Percentiles rank a stretch among this genome's conserved stretches.
These are phyloP conservation scores for Coprinopsis marcescibilis DNA, from an alignment of 768 basidiomycete genomes.

Conservation along the genomic window DNA sequence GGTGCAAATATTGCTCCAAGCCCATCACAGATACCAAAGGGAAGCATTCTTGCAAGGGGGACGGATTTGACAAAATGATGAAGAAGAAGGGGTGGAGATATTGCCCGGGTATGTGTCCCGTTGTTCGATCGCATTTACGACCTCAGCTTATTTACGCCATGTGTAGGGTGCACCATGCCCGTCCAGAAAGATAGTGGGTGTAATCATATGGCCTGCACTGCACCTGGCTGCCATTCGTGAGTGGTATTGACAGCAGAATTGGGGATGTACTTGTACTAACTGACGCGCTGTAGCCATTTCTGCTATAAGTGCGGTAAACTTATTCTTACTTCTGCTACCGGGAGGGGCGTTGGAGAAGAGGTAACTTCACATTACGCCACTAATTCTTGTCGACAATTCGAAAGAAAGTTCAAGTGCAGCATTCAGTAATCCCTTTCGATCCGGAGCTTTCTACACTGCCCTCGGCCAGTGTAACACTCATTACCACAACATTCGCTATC, in stretches of 20 bases:
- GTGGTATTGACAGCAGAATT: not conserved
- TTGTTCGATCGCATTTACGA: not conserved
- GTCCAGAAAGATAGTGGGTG: slow-evolving; percentile 9
- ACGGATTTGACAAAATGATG: slow-evolving; percentile 11
- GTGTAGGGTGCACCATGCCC: slow-evolving; percentile 9
- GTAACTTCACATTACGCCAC: slow-evolving; percentile 8
- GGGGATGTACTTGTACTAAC: too few relatives aligned
- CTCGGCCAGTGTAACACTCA: not conserved
- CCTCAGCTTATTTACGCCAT: not conserved
- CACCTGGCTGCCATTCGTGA: slow-evolving; percentile 10
- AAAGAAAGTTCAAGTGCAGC: slow-evolving; percentile 9
- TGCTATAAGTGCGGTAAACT: slow-evolving; percentile 11
- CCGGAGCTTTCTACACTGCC: not conserved
- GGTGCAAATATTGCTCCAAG: slow-evolving; percentile 11
- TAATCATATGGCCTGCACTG: slow-evolving; percentile 11
- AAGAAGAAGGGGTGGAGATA: slow-evolving; percentile 12
- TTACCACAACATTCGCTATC: not conserved
- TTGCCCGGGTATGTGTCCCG: slow-evolving; percentile 3
- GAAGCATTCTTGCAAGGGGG: slow-evolving; percentile 11
- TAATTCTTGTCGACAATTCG: slow-evolving; percentile 7
- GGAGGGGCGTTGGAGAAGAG: slow-evolving; percentile 10
- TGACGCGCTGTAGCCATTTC: slow-evolving; percentile 10
- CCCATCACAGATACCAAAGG: slow-evolving; percentile 1
- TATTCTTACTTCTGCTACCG: slow-evolving; percentile 8
- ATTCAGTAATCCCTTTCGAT: slow-evolving; percentile 8